Evolutionary conservation across 2,329 filamentous ascomycete genomes (phyloP).

Genomic region (Fusarium neocosmosporiellum): DNA sequence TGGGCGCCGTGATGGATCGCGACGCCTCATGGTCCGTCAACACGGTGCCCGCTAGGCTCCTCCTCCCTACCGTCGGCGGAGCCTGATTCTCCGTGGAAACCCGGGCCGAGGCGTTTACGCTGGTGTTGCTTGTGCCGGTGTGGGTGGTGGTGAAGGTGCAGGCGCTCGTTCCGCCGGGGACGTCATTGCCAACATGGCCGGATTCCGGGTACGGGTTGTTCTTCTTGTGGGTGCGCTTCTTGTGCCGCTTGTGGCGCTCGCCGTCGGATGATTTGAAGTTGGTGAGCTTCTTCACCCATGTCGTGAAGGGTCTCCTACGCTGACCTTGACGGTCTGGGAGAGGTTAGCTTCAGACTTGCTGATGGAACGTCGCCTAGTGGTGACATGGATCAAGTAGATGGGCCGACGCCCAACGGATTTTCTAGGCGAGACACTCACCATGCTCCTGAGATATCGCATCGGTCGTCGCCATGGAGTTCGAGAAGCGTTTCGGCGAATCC

Average conservation of each 20-base stretch:
- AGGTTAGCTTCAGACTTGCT: constrained; percentile 45
- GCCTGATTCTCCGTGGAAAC: constrained; percentile 69
- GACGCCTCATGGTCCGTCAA: constrained; percentile 85
- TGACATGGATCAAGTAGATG: constrained; percentile 8
- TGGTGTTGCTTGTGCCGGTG: constrained; percentile 62
- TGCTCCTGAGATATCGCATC: constrained; percentile 41
- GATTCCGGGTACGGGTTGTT: constrained; percentile 96
- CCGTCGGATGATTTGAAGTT: constrained; percentile 82
- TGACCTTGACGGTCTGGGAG: constrained; percentile 72
- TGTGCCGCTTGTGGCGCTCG: constrained; percentile 56
- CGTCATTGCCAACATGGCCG: constrained; percentile 61
- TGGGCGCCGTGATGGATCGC: constrained; percentile 79
- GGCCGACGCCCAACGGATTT: background rate
- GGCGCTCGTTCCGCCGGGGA: constrained; percentile 57
- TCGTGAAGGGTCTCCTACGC: constrained; percentile 87
- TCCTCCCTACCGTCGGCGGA: constrained; percentile 71
- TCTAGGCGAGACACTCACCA: constrained; percentile 24
- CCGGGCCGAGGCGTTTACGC: constrained; percentile 69
- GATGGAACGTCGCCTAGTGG: constrained; percentile 10
- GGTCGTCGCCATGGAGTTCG: constrained; percentile 43
- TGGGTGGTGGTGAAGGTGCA: constrained; percentile 67
- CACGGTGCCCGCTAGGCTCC: constrained; percentile 81
- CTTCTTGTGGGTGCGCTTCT: constrained; percentile 73
- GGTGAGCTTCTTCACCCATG: constrained; percentile 93
- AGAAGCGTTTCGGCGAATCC: constrained; percentile 2